Evolutionary conservation across 1,284 basidiomycete species (phyloP).

Genomic region (Cutaneotrichosporon cavernicola): DNA sequence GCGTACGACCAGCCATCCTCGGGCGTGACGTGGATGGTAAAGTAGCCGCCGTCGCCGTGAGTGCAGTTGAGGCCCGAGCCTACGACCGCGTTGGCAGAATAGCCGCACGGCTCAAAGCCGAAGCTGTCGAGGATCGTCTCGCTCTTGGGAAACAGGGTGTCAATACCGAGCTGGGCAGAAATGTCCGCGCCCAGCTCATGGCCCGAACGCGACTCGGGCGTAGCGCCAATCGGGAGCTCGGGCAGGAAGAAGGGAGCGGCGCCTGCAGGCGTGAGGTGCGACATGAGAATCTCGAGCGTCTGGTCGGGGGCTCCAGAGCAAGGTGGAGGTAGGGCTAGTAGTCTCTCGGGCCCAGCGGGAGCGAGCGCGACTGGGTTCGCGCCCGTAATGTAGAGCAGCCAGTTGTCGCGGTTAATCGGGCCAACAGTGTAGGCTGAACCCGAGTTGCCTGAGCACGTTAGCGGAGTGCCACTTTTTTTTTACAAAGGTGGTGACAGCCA

Average conservation of each 20-base stretch:
- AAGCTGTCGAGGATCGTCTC: conserved; percentile 87
- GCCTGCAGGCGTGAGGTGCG: conserved; percentile 74
- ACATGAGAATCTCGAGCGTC: conserved; percentile 99
- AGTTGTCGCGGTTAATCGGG: conserved; percentile 98
- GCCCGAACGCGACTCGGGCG: conserved; percentile 36
- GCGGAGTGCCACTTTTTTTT: background rate
- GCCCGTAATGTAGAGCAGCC: conserved; percentile 88
- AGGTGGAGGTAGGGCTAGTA: conserved; percentile 15
- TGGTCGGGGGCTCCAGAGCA: conserved; percentile 61
- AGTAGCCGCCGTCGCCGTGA: conserved; percentile 71
- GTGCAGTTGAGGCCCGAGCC: conserved; percentile 55
- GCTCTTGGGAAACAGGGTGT: conserved; percentile 72
- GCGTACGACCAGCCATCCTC: conserved; percentile 97
- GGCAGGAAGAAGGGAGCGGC: conserved; percentile 77
- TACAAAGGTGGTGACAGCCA: background rate
- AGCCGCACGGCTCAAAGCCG: conserved; percentile 93
- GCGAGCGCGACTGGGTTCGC: conserved; percentile 52
- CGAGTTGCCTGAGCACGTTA: conserved; percentile 53
- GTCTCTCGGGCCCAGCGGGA: conserved; percentile 2
- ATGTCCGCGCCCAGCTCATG: conserved; percentile 68
- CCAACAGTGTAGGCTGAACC: conserved; percentile 96
- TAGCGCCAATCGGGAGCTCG: conserved; percentile 18
- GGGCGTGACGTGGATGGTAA: conserved; percentile 97
- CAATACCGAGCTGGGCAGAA: conserved; percentile 75
- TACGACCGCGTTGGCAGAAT: conserved; percentile 90